These are phyloP conservation scores for Coelastrella sp. DNA, from an alignment of 139 green algal species.

Conservation along the genomic window DNA sequence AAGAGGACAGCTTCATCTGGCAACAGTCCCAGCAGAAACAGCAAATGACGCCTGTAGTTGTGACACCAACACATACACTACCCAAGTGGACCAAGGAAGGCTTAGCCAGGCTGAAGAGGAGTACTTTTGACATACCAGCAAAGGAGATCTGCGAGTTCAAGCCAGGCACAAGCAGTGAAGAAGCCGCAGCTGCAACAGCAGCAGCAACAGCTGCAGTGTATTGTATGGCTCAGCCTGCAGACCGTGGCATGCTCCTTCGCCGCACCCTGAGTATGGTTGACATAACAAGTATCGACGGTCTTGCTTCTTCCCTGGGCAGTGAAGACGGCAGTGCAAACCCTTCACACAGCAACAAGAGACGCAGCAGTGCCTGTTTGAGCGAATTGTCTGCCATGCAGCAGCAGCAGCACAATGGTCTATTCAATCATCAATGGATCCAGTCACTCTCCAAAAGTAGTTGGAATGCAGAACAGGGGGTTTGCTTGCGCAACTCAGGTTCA, in stretches of 20 bases:
- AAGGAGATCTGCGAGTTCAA: background rate
- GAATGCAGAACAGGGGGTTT: background rate
- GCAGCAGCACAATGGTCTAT: background rate
- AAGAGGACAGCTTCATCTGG: background rate
- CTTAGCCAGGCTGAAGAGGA: background rate
- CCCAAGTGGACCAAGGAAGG: background rate
- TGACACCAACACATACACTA: background rate
- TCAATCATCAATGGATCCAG: background rate
- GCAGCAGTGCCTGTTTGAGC: background rate
- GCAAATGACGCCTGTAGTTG: background rate
- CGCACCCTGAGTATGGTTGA: background rate
- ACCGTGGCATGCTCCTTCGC: background rate
- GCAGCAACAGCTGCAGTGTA: slow-evolving; percentile 1
- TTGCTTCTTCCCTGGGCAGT: background rate
- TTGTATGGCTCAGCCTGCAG: background rate
- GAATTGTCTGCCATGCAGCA: background rate
- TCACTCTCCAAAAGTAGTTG: background rate
- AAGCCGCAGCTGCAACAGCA: background rate
- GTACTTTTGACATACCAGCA: background rate
- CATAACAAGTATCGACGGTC: background rate
- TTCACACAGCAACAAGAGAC: background rate
- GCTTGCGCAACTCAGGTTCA: background rate
- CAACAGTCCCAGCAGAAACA: background rate
- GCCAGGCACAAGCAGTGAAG: background rate
- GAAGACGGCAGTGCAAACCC: background rate